Percentiles rank a stretch among this genome's conserved stretches.
Conservation (phyloP, 1,139 yeast genomes). For the Taiozyma sp. region DNA sequence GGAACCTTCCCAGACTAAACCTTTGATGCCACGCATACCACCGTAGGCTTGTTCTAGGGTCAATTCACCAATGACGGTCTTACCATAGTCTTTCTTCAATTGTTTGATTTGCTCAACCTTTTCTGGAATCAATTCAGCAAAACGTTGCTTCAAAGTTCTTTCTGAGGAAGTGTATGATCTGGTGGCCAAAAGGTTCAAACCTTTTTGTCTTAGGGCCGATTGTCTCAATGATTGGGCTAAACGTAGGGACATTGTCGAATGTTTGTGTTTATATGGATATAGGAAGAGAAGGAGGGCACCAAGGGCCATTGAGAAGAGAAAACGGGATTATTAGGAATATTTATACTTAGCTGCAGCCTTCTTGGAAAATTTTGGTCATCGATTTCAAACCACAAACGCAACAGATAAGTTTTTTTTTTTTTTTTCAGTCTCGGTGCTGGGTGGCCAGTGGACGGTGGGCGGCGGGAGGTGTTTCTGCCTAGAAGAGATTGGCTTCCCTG, state of each 20-base stretch:
- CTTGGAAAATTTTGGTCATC: conserved; percentile 1
- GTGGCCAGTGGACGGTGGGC: neutral
- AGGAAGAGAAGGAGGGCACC: neutral
- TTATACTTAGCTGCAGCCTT: neutral
- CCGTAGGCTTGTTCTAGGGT: conserved; percentile 96
- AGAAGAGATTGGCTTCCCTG: neutral
- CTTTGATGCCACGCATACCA: conserved; percentile 99
- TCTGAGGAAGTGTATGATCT: conserved; percentile 29
- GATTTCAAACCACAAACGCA: neutral
- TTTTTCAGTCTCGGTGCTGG: neutral
- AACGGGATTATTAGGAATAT: neutral
- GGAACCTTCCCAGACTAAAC: conserved; percentile 99
- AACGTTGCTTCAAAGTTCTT: conserved; percentile 83
- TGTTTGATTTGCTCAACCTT: conserved; percentile 90
- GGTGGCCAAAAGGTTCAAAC: conserved; percentile 15
- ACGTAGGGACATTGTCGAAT: conserved; percentile 23
- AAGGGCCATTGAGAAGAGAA: neutral
- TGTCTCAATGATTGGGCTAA: conserved; percentile 21
- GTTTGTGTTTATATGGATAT: neutral
- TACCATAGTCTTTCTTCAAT: conserved; percentile 85
- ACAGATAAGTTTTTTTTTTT: neutral
- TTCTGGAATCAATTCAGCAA: conserved; percentile 88
- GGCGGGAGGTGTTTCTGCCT: neutral
- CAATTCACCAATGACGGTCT: conserved; percentile 90
- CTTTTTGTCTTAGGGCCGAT: conserved; percentile 15